Base-by-base conservation (phyloP, 345 rosid species). In the Camelina hispida region DNA sequence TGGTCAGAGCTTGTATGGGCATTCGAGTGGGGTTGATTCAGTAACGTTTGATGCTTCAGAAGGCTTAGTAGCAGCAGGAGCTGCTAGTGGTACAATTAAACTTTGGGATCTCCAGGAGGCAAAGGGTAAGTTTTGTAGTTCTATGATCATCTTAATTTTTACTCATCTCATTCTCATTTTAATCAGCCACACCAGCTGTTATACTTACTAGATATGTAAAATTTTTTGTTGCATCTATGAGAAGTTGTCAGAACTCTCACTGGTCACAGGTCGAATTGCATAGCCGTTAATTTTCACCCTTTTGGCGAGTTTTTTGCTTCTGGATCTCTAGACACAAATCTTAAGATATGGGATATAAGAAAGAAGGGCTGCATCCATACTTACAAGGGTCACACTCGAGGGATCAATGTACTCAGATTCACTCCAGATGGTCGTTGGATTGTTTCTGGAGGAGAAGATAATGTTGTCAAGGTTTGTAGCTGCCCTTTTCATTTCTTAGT, bases 361-460 rank as follows among this genome's bases (percentile, higher is more conserved):
- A 93, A 93, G 83, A 96, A 96, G 78, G 94, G 93, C 4, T 96
- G 97, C 73, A 93, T 96, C 83, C 99, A 96, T 85, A 96, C 99
- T 9, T 96, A 93, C 86, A 96, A 96, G 75, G 99, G 98, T 74
- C 99, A 96, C 77, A 93, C 97, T 40, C 89, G 99, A 72, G 99
- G 99, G n/a, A 95, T 96, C 78, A 96, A 80, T 82, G 93, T 93
- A 50, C 89, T 96, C 69, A 89, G 99, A 85, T 96, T 93, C 73
- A 93, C 99, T 65, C 99, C 99, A 34, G 98, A 96, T 82, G 99
- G 99, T 48, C 98, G 99, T 43, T 96, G 99, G 99, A 87, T 96
- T 81, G 99, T 96, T 37, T 96, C 99, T 20, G 98, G 99, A 73
- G 99, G 99, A 67, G 96, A 96, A 80, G 99, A 96, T 87, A 88